phyloP scores from a whole-genome alignment of 495 filamentous ascomycete genomes.

The Neurospora sp. region DNA sequence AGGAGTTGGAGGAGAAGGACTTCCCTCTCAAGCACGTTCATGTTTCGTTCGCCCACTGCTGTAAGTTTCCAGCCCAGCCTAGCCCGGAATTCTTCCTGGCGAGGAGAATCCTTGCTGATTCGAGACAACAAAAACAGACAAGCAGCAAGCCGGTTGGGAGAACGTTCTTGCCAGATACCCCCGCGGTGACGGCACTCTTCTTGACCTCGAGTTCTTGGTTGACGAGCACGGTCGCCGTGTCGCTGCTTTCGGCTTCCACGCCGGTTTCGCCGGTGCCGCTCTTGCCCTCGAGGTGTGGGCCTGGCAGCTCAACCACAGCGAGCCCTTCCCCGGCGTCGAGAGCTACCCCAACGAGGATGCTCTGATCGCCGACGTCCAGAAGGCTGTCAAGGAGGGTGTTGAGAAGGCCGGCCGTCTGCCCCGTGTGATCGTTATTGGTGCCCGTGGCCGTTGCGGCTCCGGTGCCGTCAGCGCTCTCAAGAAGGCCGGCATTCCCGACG shows the following conservation, averaged over 20 bases:
- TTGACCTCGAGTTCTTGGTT: slow-evolving; percentile 88
- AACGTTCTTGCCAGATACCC: slow-evolving; percentile 71
- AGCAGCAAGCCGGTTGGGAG: slow-evolving; percentile 81
- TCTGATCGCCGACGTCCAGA: slow-evolving; percentile 64
- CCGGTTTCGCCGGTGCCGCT: slow-evolving; percentile 73
- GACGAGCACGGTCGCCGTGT: slow-evolving; percentile 71
- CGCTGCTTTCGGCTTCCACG: slow-evolving; percentile 63
- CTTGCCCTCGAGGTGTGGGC: slow-evolving; percentile 80
- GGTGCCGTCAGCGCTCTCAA: slow-evolving; percentile 75
- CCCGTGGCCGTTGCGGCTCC: slow-evolving; percentile 74
- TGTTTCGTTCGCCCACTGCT: slow-evolving; percentile 66
- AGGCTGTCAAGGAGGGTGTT: slow-evolving; percentile 58
- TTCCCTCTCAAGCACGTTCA: slow-evolving; percentile 81
- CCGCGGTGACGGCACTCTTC: slow-evolving; percentile 69
- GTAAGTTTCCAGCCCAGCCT: slow-evolving; percentile 8
- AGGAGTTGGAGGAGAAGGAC: slow-evolving; percentile 84
- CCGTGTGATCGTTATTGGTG: slow-evolving; percentile 51
- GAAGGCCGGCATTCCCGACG: slow-evolving; percentile 62
- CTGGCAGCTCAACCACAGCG: slow-evolving; percentile 68
- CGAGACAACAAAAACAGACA: slow-evolving; percentile 48
- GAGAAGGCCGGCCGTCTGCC: slow-evolving; percentile 49
- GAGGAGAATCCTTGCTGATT: background rate
- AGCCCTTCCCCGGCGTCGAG: slow-evolving; percentile 55
- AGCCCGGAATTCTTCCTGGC: slow-evolving; percentile 16
- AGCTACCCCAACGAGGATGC: slow-evolving; percentile 69